These are phyloP conservation scores for Candida boleticola DNA, from an alignment of 805 yeast species.

Conservation along the genomic window DNA sequence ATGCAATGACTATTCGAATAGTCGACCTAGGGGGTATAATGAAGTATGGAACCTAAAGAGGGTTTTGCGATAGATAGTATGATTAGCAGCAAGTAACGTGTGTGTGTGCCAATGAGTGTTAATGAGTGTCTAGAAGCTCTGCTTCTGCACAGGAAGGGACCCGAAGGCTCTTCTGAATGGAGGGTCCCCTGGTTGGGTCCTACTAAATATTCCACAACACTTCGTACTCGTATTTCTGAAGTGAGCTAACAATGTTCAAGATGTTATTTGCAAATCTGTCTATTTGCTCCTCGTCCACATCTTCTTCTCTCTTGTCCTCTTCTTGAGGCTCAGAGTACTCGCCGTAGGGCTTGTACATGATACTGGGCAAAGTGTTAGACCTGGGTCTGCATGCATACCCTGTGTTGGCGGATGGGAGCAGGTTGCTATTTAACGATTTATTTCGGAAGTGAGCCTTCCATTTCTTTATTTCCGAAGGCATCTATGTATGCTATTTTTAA, in stretches of 20 bases:
- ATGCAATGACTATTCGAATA: too few species aligned
- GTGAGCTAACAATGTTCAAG: conserved; percentile 12
- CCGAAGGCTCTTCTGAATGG: too few species aligned
- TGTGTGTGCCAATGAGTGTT: too few species aligned
- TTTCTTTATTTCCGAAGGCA: background rate
- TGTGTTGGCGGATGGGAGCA: background rate
- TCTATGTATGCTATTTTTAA: too few species aligned
- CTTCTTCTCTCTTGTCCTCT: conserved; percentile 1
- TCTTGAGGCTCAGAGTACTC: too few species aligned
- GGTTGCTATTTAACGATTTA: background rate
- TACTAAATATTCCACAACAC: conserved; percentile 4
- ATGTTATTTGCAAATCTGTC: conserved; percentile 18
- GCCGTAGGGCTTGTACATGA: background rate
- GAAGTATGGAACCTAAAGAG: too few species aligned
- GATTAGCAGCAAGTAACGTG: too few species aligned
- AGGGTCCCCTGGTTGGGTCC: too few species aligned
- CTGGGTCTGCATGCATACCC: background rate
- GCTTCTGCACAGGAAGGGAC: too few species aligned
- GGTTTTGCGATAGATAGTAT: too few species aligned
- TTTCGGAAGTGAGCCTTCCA: conserved; percentile 1
- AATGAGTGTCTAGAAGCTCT: too few species aligned
- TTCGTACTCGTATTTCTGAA: conserved; percentile 3
- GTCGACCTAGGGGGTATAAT: too few species aligned
- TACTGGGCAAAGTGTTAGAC: background rate
- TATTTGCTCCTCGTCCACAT: conserved; percentile 11